phyloP scores from a whole-genome alignment of 208 protist species.

The Leishmania braziliensis region DNA sequence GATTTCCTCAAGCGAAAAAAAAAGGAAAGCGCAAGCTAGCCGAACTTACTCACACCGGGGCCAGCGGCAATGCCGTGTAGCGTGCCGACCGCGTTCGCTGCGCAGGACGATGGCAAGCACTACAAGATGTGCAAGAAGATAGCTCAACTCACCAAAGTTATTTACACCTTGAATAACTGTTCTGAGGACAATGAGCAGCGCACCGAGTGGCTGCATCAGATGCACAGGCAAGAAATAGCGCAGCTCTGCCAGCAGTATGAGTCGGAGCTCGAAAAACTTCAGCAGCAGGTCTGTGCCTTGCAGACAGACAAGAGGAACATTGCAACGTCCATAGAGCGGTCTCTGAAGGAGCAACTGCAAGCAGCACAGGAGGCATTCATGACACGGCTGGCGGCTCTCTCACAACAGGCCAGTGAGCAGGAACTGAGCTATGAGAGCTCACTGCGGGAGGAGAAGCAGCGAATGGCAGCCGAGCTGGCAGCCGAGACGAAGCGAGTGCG shows the following conservation, averaged over 20 bases:
- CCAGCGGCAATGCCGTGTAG: constrained; percentile 6
- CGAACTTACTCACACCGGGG: background rate
- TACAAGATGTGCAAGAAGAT: constrained; percentile 98
- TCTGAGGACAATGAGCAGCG: constrained; percentile 94
- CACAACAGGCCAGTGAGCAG: constrained; percentile 32
- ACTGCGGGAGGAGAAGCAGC: constrained; percentile 28
- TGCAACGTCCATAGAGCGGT: constrained; percentile 25
- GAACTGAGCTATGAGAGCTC: constrained; percentile 53
- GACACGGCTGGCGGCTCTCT: constrained; percentile 33
- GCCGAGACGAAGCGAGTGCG: constrained; percentile 42
- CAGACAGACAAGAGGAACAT: constrained; percentile 32
- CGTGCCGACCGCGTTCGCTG: background rate
- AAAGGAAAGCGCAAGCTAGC: background rate
- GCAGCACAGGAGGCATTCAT: constrained; percentile 46
- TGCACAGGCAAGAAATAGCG: constrained; percentile 87
- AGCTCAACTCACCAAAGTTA: constrained; percentile 97
- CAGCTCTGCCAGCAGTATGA: constrained; percentile 81
- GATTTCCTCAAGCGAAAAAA: background rate
- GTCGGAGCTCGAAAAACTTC: constrained; percentile 41
- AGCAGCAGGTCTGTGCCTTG: constrained; percentile 23
- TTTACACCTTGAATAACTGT: constrained; percentile 96
- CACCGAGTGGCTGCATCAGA: constrained; percentile 52
- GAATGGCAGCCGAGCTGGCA: constrained; percentile 32
- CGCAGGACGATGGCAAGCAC: constrained; percentile 77
- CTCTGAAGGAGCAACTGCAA: constrained; percentile 37